These are phyloP conservation scores for Nyctanthes arbortristis DNA, from an alignment of 257 asterid species.

Conservation along the genomic window DNA sequence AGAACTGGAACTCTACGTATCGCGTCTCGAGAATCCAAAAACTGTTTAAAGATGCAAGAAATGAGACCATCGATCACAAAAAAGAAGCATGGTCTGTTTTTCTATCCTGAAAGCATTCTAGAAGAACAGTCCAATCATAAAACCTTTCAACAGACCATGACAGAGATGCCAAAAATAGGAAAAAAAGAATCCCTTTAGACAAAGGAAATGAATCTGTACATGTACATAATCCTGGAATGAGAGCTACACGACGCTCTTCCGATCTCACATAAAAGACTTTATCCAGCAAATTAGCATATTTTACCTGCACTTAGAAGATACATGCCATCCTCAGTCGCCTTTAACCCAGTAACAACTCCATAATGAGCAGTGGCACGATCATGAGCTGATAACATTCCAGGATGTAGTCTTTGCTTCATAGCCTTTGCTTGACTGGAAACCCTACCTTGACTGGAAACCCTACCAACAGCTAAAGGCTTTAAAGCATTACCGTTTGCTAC, in stretches of 20 bases:
- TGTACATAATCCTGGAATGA: neutral
- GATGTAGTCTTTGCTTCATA: conserved; percentile 84
- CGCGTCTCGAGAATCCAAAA: too few relatives aligned
- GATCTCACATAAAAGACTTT: neutral
- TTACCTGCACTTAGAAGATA: conserved; percentile 97
- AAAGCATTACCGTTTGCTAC: conserved; percentile 44
- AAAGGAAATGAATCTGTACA: neutral
- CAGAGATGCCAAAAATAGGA: neutral
- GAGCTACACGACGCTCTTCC: neutral
- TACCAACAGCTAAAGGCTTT: conserved; percentile 52
- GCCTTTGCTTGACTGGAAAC: conserved; percentile 60
- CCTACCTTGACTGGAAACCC: too few relatives aligned
- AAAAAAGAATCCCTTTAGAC: neutral
- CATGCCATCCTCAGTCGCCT: conserved; percentile 90
- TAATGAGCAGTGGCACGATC: conserved; percentile 97
- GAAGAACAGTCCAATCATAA: neutral
- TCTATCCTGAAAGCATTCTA: conserved; percentile 1
- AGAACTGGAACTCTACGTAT: too few relatives aligned
- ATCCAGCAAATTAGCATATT: conserved; percentile 23
- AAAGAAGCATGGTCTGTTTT: neutral
- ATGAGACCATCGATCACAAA: neutral
- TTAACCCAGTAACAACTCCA: conserved; percentile 86
- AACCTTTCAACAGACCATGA: conserved; percentile 1
- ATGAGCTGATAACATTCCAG: conserved; percentile 87
- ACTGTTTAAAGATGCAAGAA: neutral